These are phyloP conservation scores for Pneumocystis canis DNA, from an alignment of 1,139 yeast species.

Conservation along the genomic window DNA sequence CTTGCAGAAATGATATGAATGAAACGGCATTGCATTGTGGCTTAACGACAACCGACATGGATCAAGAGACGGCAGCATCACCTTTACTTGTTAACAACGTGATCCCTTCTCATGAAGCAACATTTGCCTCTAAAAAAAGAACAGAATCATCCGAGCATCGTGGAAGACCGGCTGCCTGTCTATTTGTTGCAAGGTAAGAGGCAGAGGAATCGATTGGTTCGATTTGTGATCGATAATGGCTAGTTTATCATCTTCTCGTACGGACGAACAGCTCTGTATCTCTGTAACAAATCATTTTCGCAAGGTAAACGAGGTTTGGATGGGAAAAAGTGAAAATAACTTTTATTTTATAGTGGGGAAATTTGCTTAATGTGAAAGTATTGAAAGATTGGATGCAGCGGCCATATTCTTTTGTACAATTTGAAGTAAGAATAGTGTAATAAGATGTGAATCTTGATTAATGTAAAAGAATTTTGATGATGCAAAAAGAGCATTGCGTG, in stretches of 20 bases:
- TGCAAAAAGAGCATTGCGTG: slow-evolving; percentile 49
- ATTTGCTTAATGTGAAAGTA: slow-evolving; percentile 46
- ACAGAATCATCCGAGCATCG: neutral
- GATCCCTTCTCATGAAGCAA: neutral
- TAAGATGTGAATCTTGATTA: neutral
- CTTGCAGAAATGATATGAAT: neutral
- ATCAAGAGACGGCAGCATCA: neutral
- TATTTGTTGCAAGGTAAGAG: slow-evolving; percentile 8
- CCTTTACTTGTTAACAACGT: neutral
- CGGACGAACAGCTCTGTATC: slow-evolving; percentile 4
- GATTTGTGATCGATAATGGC: neutral
- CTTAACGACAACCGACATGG: neutral
- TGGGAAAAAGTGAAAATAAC: neutral
- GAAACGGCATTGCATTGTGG: neutral
- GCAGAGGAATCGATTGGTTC: no score
- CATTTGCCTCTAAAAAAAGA: neutral
- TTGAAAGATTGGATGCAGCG: slow-evolving; percentile 66
- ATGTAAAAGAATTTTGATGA: slow-evolving; percentile 42
- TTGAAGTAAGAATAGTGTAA: slow-evolving; percentile 18
- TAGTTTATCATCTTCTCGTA: slow-evolving; percentile 9
- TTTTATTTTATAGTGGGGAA: slow-evolving; percentile 9
- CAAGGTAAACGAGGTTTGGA: neutral
- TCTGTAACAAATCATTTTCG: slow-evolving; percentile 7
- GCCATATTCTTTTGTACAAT: slow-evolving; percentile 90
- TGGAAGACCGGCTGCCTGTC: slow-evolving; percentile 6